These are phyloP conservation scores for Suhomyces sp. DNA, from an alignment of 805 yeast species.

Conservation along the genomic window DNA sequence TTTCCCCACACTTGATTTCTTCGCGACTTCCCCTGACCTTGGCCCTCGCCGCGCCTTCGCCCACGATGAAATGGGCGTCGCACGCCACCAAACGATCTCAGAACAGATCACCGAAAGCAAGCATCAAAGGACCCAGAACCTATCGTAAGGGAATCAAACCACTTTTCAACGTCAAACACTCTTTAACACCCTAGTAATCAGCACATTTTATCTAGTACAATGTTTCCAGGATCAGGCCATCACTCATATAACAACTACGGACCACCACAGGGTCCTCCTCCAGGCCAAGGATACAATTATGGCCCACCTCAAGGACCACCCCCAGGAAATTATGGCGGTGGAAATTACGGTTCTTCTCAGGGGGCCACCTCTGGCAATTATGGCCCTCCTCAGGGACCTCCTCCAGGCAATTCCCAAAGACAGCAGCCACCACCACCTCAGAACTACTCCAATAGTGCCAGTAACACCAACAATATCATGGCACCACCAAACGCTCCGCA, in stretches of 20 bases:
- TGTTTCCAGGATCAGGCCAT: slow-evolving; percentile 26
- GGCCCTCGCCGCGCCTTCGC: neutral
- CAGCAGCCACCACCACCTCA: slow-evolving; percentile 10
- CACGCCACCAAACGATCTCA: neutral
- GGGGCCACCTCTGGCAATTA: slow-evolving; percentile 11
- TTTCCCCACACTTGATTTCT: neutral
- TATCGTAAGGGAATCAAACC: too few species aligned
- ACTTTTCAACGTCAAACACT: too few species aligned
- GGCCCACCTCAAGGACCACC: slow-evolving; percentile 12
- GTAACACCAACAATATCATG: slow-evolving; percentile 8
- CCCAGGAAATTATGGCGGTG: slow-evolving; percentile 4
- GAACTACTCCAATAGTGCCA: slow-evolving; percentile 5
- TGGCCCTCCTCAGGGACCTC: slow-evolving; percentile 21
- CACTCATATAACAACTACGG: slow-evolving; percentile 15
- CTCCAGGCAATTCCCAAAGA: slow-evolving; percentile 16
- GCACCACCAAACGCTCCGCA: slow-evolving; percentile 36
- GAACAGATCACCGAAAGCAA: too few species aligned
- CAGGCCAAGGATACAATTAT: slow-evolving; percentile 15
- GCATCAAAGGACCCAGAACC: too few species aligned
- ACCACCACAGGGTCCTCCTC: slow-evolving; percentile 20
- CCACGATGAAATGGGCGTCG: neutral
- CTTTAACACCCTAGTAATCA: too few species aligned
- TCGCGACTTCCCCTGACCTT: too few species aligned
- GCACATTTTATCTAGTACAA: slow-evolving; percentile 3
- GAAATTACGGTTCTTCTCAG: slow-evolving; percentile 13